These are phyloP conservation scores for Juncus effusus DNA, from an alignment of 176 grass and related monocot species.

Conservation along the genomic window DNA sequence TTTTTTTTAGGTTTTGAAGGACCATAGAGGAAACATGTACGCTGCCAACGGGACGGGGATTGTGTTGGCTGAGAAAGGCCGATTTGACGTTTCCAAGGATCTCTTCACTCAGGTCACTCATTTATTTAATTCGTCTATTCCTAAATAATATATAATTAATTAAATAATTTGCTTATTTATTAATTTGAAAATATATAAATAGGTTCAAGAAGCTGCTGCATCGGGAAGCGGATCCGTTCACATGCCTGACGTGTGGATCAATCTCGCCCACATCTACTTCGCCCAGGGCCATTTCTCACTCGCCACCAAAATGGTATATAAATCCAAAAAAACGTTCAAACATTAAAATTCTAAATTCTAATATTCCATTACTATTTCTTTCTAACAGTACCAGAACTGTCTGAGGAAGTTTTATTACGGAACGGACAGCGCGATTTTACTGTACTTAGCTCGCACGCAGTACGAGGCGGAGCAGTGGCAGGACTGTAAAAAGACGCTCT, in stretches of 20 bases:
- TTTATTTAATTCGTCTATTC: not conserved
- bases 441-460: slow-evolving; percentile 85
- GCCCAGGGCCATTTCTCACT: slow-evolving; percentile 91
- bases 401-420: slow-evolving; percentile 85
- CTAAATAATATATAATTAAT: not conserved
- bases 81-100: slow-evolving; percentile 91
- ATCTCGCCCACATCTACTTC: slow-evolving; percentile 94
- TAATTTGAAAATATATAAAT: slow-evolving; percentile 12
- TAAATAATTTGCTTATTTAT: not conserved
- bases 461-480: slow-evolving; percentile 99
- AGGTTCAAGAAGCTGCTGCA: slow-evolving; percentile 97
- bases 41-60: slow-evolving; percentile 94
- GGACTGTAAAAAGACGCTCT: slow-evolving; percentile 86
- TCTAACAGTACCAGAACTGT: slow-evolving; percentile 84
- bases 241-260: slow-evolving; percentile 96
- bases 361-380: slow-evolving; percentile 24
- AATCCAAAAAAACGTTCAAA: not conserved
- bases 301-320: slow-evolving; percentile 75
- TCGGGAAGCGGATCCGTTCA: slow-evolving; percentile 87
- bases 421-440: slow-evolving; percentile 77
- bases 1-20: slow-evolving; percentile 61
- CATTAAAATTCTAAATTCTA: not conserved
- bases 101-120: slow-evolving; percentile 82
- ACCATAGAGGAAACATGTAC: slow-evolving; percentile 75
- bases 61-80: slow-evolving; percentile 83